phyloP scores from a whole-genome alignment of 202 grass and related monocot species.

The Musa balbisiana region DNA sequence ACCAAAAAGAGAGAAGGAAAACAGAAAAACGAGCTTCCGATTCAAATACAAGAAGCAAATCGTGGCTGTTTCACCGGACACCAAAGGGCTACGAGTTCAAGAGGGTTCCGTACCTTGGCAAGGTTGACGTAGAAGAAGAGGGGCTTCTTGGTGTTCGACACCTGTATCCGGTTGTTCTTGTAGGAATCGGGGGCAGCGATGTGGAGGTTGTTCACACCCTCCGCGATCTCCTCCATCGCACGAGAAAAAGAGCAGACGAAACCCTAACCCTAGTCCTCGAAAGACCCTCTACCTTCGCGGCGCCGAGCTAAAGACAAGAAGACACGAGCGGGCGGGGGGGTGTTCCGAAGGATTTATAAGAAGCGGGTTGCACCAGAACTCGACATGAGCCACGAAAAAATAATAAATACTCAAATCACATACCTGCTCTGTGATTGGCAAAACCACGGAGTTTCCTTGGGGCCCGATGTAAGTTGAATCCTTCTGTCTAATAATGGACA shows the following conservation, averaged over 20 bases:
- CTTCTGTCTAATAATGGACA: too few species aligned
- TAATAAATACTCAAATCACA: too few species aligned
- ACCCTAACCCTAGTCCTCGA: conserved; percentile 3
- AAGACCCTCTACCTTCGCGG: too few species aligned
- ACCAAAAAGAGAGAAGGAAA: not conserved
- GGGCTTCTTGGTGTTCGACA: conserved; percentile 12
- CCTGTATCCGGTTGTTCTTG: conserved; percentile 15
- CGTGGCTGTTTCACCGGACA: not conserved
- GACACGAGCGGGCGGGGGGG: too few species aligned
- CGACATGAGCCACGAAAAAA: too few species aligned
- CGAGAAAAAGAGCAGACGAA: not conserved
- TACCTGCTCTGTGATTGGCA: too few species aligned
- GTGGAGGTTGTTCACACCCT: conserved; percentile 11
- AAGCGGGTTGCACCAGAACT: too few species aligned
- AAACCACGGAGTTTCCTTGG: too few species aligned
- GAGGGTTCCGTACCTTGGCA: not conserved
- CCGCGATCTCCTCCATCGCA: conserved; percentile 1
- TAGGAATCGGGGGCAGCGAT: not conserved
- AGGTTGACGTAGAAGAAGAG: conserved; percentile 23
- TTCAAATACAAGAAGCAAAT: not conserved
- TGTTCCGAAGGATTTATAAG: too few species aligned
- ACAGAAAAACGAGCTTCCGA: not conserved
- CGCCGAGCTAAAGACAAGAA: too few species aligned
- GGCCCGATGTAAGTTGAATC: too few species aligned
- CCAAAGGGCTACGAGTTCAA: too few species aligned